Conservation (phyloP, 2,329 filamentous ascomycete species). For the Monilinia vaccinii-corymbosi region DNA sequence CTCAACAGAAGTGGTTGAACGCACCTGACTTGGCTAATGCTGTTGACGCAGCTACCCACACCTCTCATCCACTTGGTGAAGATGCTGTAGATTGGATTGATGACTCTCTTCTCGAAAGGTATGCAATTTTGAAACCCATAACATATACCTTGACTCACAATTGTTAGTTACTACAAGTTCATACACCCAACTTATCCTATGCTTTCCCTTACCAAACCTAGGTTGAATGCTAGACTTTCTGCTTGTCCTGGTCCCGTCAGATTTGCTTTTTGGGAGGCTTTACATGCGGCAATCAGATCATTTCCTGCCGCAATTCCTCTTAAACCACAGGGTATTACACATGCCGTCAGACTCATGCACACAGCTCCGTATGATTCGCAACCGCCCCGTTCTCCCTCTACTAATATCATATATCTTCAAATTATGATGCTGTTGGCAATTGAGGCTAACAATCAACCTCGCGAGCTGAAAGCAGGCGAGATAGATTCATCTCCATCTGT, state of each 20-base stretch:
- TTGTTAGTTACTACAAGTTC: slow-evolving; percentile 49
- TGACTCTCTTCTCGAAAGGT: slow-evolving; percentile 32
- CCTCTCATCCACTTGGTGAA: slow-evolving; percentile 19
- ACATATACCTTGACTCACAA: slow-evolving; percentile 14
- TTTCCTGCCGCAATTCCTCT: slow-evolving; percentile 34
- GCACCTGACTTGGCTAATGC: slow-evolving; percentile 24
- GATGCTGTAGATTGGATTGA: slow-evolving; percentile 37
- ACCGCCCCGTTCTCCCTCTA: slow-evolving; percentile 32
- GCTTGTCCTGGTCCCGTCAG: slow-evolving; percentile 48
- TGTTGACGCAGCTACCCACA: slow-evolving; percentile 22
- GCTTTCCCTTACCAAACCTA: slow-evolving; percentile 47
- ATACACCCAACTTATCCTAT: slow-evolving; percentile 62
- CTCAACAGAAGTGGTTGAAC: slow-evolving; percentile 27
- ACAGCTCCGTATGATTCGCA: slow-evolving; percentile 37
- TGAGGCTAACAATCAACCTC: slow-evolving; percentile 48
- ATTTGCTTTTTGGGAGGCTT: slow-evolving; percentile 55
- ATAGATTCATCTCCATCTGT: slow-evolving; percentile 38
- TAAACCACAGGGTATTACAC: slow-evolving; percentile 32
- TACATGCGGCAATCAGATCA: slow-evolving; percentile 50
- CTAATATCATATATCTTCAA: slow-evolving; percentile 52
- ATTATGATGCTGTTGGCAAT: slow-evolving; percentile 57
- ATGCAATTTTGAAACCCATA: slow-evolving; percentile 12
- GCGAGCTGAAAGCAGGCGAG: slow-evolving; percentile 31
- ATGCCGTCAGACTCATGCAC: slow-evolving; percentile 35
- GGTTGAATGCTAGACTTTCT: slow-evolving; percentile 46